Evolutionary conservation across 495 filamentous ascomycete genomes (phyloP), one percentile per base, ranked within the genome.

Genomic region (Echria macrotheca): DNA sequence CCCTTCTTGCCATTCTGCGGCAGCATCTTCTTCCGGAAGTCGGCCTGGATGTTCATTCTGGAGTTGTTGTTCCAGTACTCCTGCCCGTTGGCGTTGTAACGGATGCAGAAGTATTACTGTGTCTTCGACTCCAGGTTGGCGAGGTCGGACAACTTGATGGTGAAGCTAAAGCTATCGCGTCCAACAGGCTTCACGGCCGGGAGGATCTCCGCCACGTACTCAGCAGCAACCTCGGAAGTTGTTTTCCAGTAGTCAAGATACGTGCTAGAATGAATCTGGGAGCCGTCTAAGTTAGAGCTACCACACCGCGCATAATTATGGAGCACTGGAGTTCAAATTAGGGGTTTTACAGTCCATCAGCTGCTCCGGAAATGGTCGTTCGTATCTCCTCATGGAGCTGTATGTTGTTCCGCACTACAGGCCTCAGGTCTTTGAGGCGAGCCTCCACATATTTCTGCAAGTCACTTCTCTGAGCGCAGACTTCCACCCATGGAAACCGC

Each of bases 231-330:
- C 63, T 98, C 93, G 1, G 93, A 98, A 2, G 90, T 91, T 0
- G 93, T 98, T 71, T 91, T 94, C 93, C 93, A 98, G 63, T 91
- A 90, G 66, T 98, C 93, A 47, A 97, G 79, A n/a, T n/a, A n/a
- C n/a, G n/a, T n/a, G n/a, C n/a, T n/a, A n/a, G n/a, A n/a, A n/a
- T n/a, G n/a, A n/a, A n/a, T n/a, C n/a, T n/a, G n/a, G n/a, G n/a
- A n/a, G n/a, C n/a, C n/a, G n/a, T n/a, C n/a, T n/a, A n/a, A n/a
- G n/a, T n/a, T n/a, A n/a, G n/a, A n/a, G n/a, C n/a, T n/a, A n/a
- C n/a, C n/a, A n/a, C n/a, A n/a, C n/a, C n/a, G n/a, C n/a, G n/a
- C n/a, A n/a, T n/a, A n/a, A n/a, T n/a, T n/a, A n/a, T n/a, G n/a
- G n/a, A n/a, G n/a, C n/a, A n/a, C n/a, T n/a, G n/a, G n/a, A n/a